phyloP scores from a whole-genome alignment of 768 basidiomycete species.

The Lyophyllum shimeji region DNA sequence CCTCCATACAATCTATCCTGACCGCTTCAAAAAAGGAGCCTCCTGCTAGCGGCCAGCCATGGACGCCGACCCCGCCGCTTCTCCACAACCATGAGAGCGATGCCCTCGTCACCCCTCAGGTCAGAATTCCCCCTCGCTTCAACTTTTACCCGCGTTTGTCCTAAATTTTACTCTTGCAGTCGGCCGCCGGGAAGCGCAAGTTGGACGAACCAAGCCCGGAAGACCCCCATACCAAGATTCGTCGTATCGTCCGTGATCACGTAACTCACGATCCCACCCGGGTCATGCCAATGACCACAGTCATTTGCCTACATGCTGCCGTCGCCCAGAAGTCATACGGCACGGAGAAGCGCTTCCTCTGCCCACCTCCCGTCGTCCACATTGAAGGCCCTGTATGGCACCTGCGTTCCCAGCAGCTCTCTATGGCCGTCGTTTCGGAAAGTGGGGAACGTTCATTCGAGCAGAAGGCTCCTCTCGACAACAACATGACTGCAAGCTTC shows the following conservation, averaged over 20 bases:
- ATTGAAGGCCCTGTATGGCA: constrained; percentile 89
- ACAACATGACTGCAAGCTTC: constrained; percentile 85
- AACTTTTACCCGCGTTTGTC: constrained; percentile 2
- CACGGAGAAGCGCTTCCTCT: constrained; percentile 92
- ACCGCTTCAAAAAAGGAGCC: constrained; percentile 48
- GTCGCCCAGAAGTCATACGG: constrained; percentile 97
- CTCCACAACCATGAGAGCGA: constrained; percentile 29
- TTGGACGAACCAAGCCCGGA: constrained; percentile 66
- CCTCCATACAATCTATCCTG: constrained; percentile 50
- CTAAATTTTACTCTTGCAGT: constrained; percentile 19
- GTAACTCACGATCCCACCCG: constrained; percentile 73
- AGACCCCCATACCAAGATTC: constrained; percentile 74
- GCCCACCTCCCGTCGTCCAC: constrained; percentile 90
- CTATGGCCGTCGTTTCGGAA: constrained; percentile 86
- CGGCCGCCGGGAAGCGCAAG: constrained; percentile 69
- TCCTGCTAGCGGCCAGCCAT: constrained; percentile 39
- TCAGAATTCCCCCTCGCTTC: constrained; percentile 22
- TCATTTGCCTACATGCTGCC: constrained; percentile 87
- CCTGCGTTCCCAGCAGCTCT: constrained; percentile 76
- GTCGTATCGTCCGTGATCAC: constrained; percentile 82
- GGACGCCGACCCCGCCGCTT: constrained; percentile 25
- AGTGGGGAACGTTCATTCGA: constrained; percentile 81
- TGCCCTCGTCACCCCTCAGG: constrained; percentile 35
- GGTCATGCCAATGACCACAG: constrained; percentile 86
- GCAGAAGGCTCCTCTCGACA: constrained; percentile 81